Evolutionary conservation across 257 asterid species (phyloP), one percentile per base, ranked within the genome.

Genomic region (Ocimum tenuiflorum): DNA sequence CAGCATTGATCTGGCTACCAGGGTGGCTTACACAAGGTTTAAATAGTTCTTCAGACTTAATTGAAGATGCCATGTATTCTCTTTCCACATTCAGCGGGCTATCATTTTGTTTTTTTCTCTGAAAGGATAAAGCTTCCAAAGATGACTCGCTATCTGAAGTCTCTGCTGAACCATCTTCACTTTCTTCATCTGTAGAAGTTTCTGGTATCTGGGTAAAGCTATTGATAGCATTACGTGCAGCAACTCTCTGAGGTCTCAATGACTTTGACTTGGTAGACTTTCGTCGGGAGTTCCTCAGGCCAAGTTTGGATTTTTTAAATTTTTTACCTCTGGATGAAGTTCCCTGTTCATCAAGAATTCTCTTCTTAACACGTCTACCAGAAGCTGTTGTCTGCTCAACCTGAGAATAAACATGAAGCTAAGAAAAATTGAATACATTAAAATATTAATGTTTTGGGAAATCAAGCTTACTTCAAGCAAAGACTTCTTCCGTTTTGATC

Each of bases 401-500:
- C 98, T 89, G 91, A 70, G 79, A 82, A 80, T 51, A 45, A 70
- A 50, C 19, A 64, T 51, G 33, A 64, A 52, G 56, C 50, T 71
- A 69, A 83, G 78, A 65, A 56, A 72, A 73, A 70, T 55, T 64
- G 69, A 39, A 72, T 56, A 63, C 55, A 36, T 66, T 29, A 51
- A 36, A 35, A 46, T 41, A 66, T 27, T 65, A 63, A 46, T 43
- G 22, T 54, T 63, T 61, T 31, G 47, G 58, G 58, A 27, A 27
- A 62, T 65, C 55, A 47, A 43, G 57, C 91, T 88, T 84, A 91
- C 99, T 70, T 86, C 99, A 59, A 72, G 62, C 33, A 64, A 55
- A 57, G 85, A 64, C 79, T 81, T 92, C 78, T 80, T 92, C 78
- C 89, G 72, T 74, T 84, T 89, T 56, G 97, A 87, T 52, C 95